Evolutionary conservation across 169 alveolate species (phyloP).

Genomic region (Plasmodium coatneyi): DNA sequence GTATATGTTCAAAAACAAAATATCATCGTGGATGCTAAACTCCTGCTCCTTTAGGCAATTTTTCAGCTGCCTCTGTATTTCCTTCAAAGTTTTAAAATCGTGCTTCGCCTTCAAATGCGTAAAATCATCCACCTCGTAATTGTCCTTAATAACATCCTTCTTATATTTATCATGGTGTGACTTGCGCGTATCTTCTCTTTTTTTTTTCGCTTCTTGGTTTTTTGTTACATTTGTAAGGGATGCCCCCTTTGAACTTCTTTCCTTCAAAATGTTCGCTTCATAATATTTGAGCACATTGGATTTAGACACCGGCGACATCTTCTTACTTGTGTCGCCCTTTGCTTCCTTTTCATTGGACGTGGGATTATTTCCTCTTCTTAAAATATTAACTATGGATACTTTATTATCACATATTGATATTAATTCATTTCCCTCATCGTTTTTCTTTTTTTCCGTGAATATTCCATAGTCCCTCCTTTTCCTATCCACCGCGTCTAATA

Average conservation of each 20-base stretch:
- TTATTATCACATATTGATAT: slow-evolving; percentile 24
- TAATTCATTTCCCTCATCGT: slow-evolving; percentile 39
- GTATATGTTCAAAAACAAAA: slow-evolving; percentile 49
- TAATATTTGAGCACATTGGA: slow-evolving; percentile 51
- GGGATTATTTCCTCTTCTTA: slow-evolving; percentile 51
- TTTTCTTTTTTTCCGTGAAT: background rate
- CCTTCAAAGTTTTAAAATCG: slow-evolving; percentile 29
- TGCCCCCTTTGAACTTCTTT: background rate
- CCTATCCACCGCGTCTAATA: slow-evolving; percentile 18
- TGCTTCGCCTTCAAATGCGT: slow-evolving; percentile 27
- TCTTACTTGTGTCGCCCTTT: background rate
- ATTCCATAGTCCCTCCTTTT: background rate
- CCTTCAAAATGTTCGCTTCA: slow-evolving; percentile 53
- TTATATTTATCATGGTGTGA: background rate
- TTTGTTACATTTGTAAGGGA: background rate
- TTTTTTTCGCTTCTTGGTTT: slow-evolving; percentile 4
- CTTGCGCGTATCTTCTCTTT: background rate
- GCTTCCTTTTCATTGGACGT: background rate
- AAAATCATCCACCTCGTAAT: background rate
- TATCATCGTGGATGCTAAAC: slow-evolving; percentile 40
- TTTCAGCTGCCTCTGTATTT: slow-evolving; percentile 40
- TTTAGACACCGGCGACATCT: background rate
- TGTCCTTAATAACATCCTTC: background rate
- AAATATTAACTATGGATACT: slow-evolving; percentile 24
- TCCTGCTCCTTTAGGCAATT: slow-evolving; percentile 6